Evolutionary conservation across 331 rosid species (phyloP), one percentile per base, ranked within the genome.

Genomic region (Stylosanthes scabra): DNA sequence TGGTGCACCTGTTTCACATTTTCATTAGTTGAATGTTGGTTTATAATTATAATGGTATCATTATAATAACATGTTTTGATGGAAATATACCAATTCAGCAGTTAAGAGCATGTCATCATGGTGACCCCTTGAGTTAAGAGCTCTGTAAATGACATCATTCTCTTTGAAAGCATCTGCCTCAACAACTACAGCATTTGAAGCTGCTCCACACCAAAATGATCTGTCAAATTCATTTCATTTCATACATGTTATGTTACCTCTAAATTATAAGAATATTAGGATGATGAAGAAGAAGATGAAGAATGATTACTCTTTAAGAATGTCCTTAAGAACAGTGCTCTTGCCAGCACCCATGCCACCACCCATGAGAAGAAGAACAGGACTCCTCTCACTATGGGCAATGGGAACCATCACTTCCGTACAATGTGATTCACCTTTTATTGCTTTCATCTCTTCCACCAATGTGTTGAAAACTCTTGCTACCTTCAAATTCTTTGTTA

Each of bases 291-390:
- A 20, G 25, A 20, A n/a, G n/a, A n/a, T n/a, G n/a, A n/a, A 20
- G 25, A 20, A 20, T 20, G 25, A 20, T 51, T 82, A 94, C 99
- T 87, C 97, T 72, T 90, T 84, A 58, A 75, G 86, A 78, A 91
- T 90, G 61, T 88, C 84, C 83, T 90, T 90, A 59, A 94, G 93
- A 78, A 91, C 92, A 2, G 99, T 91, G 89, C 97, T 94, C 72
- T 94, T 94, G 86, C 99, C 97, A 31, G 92, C 97, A 1, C 97
- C 97, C 99, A 91, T 91, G 45, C 99, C 97, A 70, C 99, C 97
- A 3, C 97, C 99, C 92, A 94, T 94, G 12, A 94, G 85, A 12
- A 94, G 79, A 27, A 94, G 82, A 61, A 94, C 93, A 0, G 99
- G 97, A 70, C 92, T 91, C 59, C 99, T 84, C 49, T 91, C 68